Base-by-base conservation (phyloP, 345 rosid genomes). In the Dipteronia dyeriana region DNA sequence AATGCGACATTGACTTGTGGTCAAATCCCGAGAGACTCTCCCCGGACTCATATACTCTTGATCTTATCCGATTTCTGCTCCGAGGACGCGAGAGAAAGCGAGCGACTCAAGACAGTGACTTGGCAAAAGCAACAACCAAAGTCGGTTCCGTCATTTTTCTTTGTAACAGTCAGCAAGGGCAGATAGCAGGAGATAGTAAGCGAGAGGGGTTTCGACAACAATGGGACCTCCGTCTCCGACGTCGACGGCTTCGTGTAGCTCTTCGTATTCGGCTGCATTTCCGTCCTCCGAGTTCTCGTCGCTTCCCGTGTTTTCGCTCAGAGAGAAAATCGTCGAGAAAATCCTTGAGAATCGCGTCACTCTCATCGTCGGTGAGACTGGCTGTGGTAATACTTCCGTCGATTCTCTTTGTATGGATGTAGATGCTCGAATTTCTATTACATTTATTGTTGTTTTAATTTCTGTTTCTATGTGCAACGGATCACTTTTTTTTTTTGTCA, bases 321-420 rank as follows among this genome's bases (percentile, higher is more conserved):
- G 82, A 73, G 81, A 74, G 80, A 93, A 79, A 76, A 93, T 95
- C 79, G 86, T 93, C 75, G 98, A 93, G 56, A 95, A 95, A 85
- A 85, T 93, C 75, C 72, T 79, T 76, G 90, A 89, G 79, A 95
- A 93, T 91, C 97, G 97, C 81, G 99, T 95, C 83, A 95, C 99
- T 80, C 94, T 95, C 75, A 91, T 93, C 70, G 88, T 95, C 77
- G 99, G 98, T 75, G 98, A 93, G 31, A 89, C 99, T 20, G 99
- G 99, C 74, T 95, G 98, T 86, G 99, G 98, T 93, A 59, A 59
- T 59, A 86, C 66, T 67, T 76, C 76, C 75, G 26, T 62, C 60
- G 11, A 51, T 69, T 69, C 41, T 82, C 14, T 70, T 19, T 67
- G 10, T 60, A 53, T 3, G 57, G n/a, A 14, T 53, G 57, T 5